A percentile compares a stretch with the other conserved stretches of the same genome.
phyloP scores from a whole-genome alignment of 306 rosid genomes.

The Quercus ilex region DNA sequence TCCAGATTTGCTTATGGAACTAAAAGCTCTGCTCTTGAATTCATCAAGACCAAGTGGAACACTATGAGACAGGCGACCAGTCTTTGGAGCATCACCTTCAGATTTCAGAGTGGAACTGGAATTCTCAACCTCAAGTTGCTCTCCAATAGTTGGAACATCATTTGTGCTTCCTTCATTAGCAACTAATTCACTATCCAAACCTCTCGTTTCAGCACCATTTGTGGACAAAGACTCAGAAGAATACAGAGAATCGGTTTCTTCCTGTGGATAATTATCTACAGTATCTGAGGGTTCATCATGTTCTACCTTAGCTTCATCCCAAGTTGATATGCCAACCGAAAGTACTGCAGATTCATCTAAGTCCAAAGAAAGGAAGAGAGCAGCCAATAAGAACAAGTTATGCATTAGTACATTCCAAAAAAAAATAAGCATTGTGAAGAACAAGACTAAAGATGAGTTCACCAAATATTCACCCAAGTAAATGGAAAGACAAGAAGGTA shows the following conservation, averaged over 20 bases:
- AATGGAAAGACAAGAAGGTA: background rate
- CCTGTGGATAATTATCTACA: slow-evolving; percentile 10
- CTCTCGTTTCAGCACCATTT: slow-evolving; percentile 25
- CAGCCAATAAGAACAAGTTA: slow-evolving; percentile 16
- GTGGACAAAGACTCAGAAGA: slow-evolving; percentile 28
- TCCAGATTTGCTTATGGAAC: slow-evolving; percentile 52
- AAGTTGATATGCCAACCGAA: slow-evolving; percentile 42
- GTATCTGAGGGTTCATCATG: slow-evolving; percentile 27
- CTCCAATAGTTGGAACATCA: slow-evolving; percentile 20
- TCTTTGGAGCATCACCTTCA: slow-evolving; percentile 51
- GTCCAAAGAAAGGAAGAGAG: slow-evolving; percentile 18
- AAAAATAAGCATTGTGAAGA: background rate
- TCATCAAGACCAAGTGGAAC: slow-evolving; percentile 91
- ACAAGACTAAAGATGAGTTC: background rate
- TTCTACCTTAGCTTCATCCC: slow-evolving; percentile 49
- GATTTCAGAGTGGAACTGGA: slow-evolving; percentile 31
- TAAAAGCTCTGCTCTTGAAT: slow-evolving; percentile 79
- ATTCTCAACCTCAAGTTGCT: slow-evolving; percentile 34
- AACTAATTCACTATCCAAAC: slow-evolving; percentile 26
- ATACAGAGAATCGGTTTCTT: slow-evolving; percentile 19
- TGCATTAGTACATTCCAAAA: background rate
- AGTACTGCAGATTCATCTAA: slow-evolving; percentile 47
- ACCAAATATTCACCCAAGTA: background rate
- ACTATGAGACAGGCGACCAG: slow-evolving; percentile 43
- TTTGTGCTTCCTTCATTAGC: slow-evolving; percentile 26